Conservation (phyloP, 1,139 yeast species). For the Blastobotrys illinoisensis region DNA sequence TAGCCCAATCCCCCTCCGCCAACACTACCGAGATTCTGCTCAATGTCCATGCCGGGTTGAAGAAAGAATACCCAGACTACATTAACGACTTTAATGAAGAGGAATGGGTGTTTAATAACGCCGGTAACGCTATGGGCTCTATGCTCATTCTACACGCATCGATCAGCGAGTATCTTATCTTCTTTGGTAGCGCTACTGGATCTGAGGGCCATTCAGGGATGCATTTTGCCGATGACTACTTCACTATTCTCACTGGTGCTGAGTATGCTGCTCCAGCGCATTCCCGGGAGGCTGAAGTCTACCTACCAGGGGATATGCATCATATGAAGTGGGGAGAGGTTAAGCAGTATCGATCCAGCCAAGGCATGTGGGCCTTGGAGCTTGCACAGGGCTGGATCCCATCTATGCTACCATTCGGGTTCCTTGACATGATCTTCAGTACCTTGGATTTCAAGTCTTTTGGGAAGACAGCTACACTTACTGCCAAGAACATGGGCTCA, state of each 20-base stretch:
- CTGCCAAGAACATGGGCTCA: slow-evolving; percentile 70
- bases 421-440: slow-evolving; percentile 70
- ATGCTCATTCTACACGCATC: slow-evolving; percentile 95
- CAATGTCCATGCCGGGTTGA: slow-evolving; percentile 55
- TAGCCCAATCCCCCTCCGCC: slow-evolving; percentile 50
- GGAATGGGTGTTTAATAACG: slow-evolving; percentile 95
- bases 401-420: slow-evolving; percentile 93
- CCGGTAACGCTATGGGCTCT: slow-evolving; percentile 99
- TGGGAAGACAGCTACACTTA: slow-evolving; percentile 59
- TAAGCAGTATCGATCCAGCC: slow-evolving; percentile 82
- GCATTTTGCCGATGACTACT: slow-evolving; percentile 94
- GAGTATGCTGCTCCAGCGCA: slow-evolving; percentile 67
- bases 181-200: slow-evolving; percentile 84
- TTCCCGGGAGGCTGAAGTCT: slow-evolving; percentile 56
- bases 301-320: slow-evolving; percentile 68
- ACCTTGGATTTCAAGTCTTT: slow-evolving; percentile 74
- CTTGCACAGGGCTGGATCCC: slow-evolving; percentile 99
- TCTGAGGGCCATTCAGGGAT: slow-evolving; percentile 97
- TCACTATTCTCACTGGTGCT: slow-evolving; percentile 76
- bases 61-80: slow-evolving; percentile 58
- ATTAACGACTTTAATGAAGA: slow-evolving; percentile 65
- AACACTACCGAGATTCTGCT: slow-evolving; percentile 56
- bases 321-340: slow-evolving; percentile 64
- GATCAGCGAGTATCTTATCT: slow-evolving; percentile 79
- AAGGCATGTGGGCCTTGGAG: slow-evolving; percentile 73